phyloP scores from a whole-genome alignment of 306 rosid species.

The Parietaria judaica region DNA sequence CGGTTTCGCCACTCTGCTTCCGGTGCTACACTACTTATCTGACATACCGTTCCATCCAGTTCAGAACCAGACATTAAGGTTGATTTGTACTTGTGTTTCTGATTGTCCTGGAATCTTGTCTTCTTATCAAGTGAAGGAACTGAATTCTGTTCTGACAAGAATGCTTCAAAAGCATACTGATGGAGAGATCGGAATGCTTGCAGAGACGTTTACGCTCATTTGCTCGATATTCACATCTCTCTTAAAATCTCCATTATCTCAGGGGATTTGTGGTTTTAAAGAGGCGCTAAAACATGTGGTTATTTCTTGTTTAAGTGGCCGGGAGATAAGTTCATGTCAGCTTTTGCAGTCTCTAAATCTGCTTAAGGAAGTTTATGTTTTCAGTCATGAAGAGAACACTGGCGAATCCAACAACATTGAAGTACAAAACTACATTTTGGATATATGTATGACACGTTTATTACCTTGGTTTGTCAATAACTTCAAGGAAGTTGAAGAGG shows the following conservation, averaged over 20 bases:
- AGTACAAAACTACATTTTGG: constrained; percentile 36
- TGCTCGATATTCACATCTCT: constrained; percentile 64
- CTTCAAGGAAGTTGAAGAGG: constrained; percentile 65
- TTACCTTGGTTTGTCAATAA: constrained; percentile 67
- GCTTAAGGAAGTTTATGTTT: constrained; percentile 67
- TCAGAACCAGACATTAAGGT: constrained; percentile 64
- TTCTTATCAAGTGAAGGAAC: constrained; percentile 58
- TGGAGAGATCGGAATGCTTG: constrained; percentile 69
- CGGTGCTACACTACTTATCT: constrained; percentile 60
- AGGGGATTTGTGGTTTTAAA: constrained; percentile 39
- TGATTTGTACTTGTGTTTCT: constrained; percentile 61
- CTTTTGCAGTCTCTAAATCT: constrained; percentile 63
- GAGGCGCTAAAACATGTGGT: constrained; percentile 54
- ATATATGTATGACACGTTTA: constrained; percentile 46
- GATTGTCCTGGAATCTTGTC: constrained; percentile 76
- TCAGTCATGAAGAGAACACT: constrained; percentile 44
- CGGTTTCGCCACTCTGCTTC: constrained; percentile 82
- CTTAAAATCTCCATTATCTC: constrained; percentile 53
- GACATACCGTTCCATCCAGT: constrained; percentile 85
- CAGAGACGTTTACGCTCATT: constrained; percentile 53
- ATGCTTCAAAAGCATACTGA: constrained; percentile 59
- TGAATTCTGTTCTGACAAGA: constrained; percentile 45
- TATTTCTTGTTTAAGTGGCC: constrained; percentile 49
- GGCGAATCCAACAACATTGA: constrained; percentile 29
- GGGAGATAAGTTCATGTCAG: constrained; percentile 42